Conservation (phyloP, 768 basidiomycete species). For the Boletus subcaerulescens region DNA sequence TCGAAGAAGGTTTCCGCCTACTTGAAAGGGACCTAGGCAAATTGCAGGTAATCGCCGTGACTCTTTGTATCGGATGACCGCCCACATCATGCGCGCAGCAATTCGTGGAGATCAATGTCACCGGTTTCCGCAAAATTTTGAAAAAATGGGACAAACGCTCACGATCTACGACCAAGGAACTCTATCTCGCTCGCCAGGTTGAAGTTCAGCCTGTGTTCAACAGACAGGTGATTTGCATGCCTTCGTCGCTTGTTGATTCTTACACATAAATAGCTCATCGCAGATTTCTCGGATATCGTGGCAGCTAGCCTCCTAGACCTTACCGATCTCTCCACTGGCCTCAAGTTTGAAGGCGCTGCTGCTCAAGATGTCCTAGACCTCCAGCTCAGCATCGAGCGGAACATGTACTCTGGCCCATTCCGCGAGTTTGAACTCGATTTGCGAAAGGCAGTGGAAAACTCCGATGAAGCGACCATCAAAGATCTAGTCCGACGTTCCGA, state of each 20-base stretch:
- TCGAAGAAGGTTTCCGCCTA: constrained; percentile 93
- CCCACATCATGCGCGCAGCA: constrained; percentile 50
- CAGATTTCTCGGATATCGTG: constrained; percentile 91
- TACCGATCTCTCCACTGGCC: constrained; percentile 69
- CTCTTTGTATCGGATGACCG: constrained; percentile 6
- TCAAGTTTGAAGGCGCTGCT: constrained; percentile 77
- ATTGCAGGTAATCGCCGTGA: constrained; percentile 64
- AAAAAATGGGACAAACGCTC: constrained; percentile 99
- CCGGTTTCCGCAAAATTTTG: constrained; percentile 93
- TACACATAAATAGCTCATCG: constrained; percentile 65
- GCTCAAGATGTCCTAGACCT: constrained; percentile 72
- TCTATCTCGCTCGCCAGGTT: constrained; percentile 93
- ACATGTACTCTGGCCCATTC: constrained; percentile 66
- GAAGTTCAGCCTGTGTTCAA: constrained; percentile 99
- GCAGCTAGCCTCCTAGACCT: constrained; percentile 79
- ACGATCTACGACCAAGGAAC: constrained; percentile 91
- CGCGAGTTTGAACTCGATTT: constrained; percentile 88
- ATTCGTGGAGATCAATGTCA: constrained; percentile 97
- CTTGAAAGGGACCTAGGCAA: constrained; percentile 94
- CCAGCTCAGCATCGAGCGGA: constrained; percentile 64
- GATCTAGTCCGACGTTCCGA: constrained; percentile 74
- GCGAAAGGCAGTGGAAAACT: constrained; percentile 66
- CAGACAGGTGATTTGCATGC: constrained; percentile 62
- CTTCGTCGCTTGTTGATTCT: constrained; percentile 4
- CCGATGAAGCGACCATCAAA: constrained; percentile 56